A percentile compares a stretch with the other conserved stretches of the same genome.
phyloP scores from a whole-genome alignment of 1,284 basidiomycete genomes.

The Moesziomyces sp. region DNA sequence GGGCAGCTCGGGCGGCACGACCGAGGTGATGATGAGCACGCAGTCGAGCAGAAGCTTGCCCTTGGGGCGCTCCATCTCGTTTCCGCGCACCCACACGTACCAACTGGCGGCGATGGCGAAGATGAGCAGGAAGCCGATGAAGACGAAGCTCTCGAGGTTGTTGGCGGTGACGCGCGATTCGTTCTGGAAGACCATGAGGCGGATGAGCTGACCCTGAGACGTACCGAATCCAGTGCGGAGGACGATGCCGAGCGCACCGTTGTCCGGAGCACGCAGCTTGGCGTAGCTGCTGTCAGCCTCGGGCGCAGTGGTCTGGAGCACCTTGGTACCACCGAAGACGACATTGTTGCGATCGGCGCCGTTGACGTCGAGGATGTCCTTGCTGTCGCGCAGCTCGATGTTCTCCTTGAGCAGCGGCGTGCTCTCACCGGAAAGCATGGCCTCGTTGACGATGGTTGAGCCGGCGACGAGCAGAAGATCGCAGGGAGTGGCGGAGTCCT shows the following conservation, averaged over 20 bases:
- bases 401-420: slow-evolving; percentile 66
- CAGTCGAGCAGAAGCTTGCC: slow-evolving; percentile 67
- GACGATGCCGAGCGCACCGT: slow-evolving; percentile 61
- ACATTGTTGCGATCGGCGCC: slow-evolving; percentile 65
- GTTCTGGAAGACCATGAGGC: slow-evolving; percentile 67
- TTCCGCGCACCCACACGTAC: slow-evolving; percentile 65
- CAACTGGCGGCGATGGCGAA: slow-evolving; percentile 65
- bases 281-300: slow-evolving; percentile 47
- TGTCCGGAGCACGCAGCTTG: slow-evolving; percentile 59
- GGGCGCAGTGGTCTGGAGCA: slow-evolving; percentile 62
- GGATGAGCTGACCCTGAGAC: slow-evolving; percentile 66
- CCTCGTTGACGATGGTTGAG: slow-evolving; percentile 66
- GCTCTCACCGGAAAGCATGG: slow-evolving; percentile 67
- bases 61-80: slow-evolving; percentile 64
- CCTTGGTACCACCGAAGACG: slow-evolving; percentile 67
- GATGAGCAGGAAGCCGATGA: slow-evolving; percentile 66
- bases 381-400: slow-evolving; percentile 62
- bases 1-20: slow-evolving; percentile 66
- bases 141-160: slow-evolving; percentile 66
- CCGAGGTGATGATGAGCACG: slow-evolving; percentile 67
- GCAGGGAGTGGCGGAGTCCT: slow-evolving; percentile 65
- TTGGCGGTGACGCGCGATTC: slow-evolving; percentile 66
- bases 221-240: slow-evolving; percentile 67
- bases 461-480: slow-evolving; percentile 61
- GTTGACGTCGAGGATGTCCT: slow-evolving; percentile 63